Conservation (phyloP, 306 rosid genomes). For the Quercus gilva region DNA sequence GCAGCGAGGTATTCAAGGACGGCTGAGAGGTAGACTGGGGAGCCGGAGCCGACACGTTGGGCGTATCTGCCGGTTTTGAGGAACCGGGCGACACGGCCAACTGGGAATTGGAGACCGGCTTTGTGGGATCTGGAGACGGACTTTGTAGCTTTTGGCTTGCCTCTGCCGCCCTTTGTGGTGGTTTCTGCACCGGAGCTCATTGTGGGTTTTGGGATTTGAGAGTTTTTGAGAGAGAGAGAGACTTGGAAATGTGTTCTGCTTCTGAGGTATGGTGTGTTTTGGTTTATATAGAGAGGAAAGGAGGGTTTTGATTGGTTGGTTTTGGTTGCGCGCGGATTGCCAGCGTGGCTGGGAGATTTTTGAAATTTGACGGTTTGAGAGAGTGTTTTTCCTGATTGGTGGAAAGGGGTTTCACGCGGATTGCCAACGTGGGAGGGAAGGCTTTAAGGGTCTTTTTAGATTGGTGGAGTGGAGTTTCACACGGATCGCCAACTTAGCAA, state of each 20-base stretch:
- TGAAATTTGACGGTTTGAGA: no score
- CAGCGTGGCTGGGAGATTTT: conserved; percentile 38
- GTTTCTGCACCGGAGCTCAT: conserved; percentile 38
- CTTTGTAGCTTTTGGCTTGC: conserved; percentile 51
- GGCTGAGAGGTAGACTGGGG: conserved; percentile 82
- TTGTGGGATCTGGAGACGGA: conserved; percentile 61
- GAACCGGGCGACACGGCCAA: conserved; percentile 75
- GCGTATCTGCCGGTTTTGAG: conserved; percentile 75
- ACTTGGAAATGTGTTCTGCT: accelerated
- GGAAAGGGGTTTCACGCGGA: conserved; percentile 13
- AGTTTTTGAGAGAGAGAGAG: neutral
- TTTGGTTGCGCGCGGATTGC: conserved; percentile 34
- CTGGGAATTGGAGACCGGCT: conserved; percentile 95
- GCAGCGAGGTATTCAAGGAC: conserved; percentile 90
- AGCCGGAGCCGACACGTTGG: conserved; percentile 72
- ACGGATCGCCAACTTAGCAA: neutral
- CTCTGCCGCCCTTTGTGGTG: conserved; percentile 52
- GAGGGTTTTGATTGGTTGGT: conserved; percentile 28
- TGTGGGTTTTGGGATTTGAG: neutral
- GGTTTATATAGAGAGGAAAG: conserved; percentile 6
- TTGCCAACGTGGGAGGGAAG: conserved; percentile 39
- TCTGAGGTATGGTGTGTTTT: neutral
- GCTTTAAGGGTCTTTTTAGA: neutral
- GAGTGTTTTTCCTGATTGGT: conserved; percentile 26
- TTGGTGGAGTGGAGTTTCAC: neutral